Percentiles rank a stretch among this genome's conserved stretches.
Conservation (phyloP, 768 basidiomycete species). For the Tricholomella constricta region DNA sequence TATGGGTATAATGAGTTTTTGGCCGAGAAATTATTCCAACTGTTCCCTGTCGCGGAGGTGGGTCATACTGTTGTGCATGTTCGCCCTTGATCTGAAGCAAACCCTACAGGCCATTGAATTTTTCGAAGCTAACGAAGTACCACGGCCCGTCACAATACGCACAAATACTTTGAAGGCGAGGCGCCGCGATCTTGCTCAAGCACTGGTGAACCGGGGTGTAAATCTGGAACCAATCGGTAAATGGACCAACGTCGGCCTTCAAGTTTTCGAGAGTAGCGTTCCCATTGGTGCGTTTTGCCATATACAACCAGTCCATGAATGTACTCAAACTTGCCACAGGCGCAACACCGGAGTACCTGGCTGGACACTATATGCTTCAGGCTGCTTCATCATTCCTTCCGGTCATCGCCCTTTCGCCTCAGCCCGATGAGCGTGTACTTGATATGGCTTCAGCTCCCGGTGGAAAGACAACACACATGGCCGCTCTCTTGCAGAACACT, state of each 20-base stretch:
- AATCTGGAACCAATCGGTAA: conserved; percentile 98
- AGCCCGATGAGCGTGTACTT: conserved; percentile 90
- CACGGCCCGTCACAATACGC: conserved; percentile 96
- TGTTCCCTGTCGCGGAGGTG: conserved; percentile 93
- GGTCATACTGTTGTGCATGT: conserved; percentile 18
- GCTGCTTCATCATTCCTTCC: conserved; percentile 99
- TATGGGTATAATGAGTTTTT: conserved; percentile 98
- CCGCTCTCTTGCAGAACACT: conserved; percentile 95
- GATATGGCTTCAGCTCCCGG: conserved; percentile 99
- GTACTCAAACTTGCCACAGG: conserved; percentile 38
- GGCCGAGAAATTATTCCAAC: conserved; percentile 89
- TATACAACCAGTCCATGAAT: neutral
- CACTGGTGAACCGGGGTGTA: conserved; percentile 92
- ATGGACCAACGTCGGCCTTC: conserved; percentile 99
- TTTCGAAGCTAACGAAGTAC: conserved; percentile 95
- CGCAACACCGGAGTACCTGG: conserved; percentile 98
- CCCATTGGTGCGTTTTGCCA: conserved; percentile 69
- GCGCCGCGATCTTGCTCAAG: conserved; percentile 91
- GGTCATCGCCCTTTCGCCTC: conserved; percentile 92
- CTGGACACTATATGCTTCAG: conserved; percentile 99
- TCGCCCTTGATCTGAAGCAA: conserved; percentile 9
- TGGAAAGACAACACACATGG: conserved; percentile 97
- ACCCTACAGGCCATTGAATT: conserved; percentile 86
- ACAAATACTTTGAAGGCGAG: conserved; percentile 95
- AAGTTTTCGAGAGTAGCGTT: conserved; percentile 94